A percentile compares a stretch with the other conserved stretches of the same genome.
Conservation (phyloP, 2,329 filamentous ascomycete species). For the Lasiodiplodia gonubiensis region DNA sequence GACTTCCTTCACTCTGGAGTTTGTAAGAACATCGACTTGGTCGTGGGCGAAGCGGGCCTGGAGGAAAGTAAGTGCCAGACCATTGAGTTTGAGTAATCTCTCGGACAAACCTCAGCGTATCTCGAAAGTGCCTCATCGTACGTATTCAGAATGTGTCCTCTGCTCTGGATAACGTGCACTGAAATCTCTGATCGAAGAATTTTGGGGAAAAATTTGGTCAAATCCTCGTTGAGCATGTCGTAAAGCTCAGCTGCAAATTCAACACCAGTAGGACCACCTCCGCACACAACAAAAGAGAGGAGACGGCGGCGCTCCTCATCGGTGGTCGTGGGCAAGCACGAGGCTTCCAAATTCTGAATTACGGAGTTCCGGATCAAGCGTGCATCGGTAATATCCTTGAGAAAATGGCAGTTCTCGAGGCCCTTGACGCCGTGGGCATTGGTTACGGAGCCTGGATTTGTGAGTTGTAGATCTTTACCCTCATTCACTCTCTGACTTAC, state of each 20-base stretch:
- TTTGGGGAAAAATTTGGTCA: constrained; percentile 81
- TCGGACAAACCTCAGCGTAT: constrained; percentile 72
- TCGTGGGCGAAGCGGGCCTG: constrained; percentile 84
- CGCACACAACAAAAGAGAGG: constrained; percentile 93
- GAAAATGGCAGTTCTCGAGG: constrained; percentile 88
- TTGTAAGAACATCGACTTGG: constrained; percentile 88
- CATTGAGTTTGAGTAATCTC: neutral
- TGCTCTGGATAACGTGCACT: constrained; percentile 93
- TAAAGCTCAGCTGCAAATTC: constrained; percentile 97
- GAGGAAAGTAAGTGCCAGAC: neutral
- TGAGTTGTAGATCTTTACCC: neutral
- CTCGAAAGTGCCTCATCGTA: constrained; percentile 94
- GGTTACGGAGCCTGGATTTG: constrained; percentile 70
- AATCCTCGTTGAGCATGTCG: constrained; percentile 94
- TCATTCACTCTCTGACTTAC: constrained; percentile 43
- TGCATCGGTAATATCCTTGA: constrained; percentile 95
- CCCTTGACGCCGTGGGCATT: constrained; percentile 97
- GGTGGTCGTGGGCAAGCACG: constrained; percentile 88
- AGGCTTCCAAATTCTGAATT: constrained; percentile 85
- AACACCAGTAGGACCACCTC: constrained; percentile 93
- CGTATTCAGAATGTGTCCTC: constrained; percentile 94
- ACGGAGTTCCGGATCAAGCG: constrained; percentile 87
- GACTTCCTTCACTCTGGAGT: constrained; percentile 91
- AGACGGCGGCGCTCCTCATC: constrained; percentile 87
- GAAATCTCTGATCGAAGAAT: constrained; percentile 97